Evolutionary conservation across 2,329 filamentous ascomycete species (phyloP).

Genomic region (Aspergillus sp.): DNA sequence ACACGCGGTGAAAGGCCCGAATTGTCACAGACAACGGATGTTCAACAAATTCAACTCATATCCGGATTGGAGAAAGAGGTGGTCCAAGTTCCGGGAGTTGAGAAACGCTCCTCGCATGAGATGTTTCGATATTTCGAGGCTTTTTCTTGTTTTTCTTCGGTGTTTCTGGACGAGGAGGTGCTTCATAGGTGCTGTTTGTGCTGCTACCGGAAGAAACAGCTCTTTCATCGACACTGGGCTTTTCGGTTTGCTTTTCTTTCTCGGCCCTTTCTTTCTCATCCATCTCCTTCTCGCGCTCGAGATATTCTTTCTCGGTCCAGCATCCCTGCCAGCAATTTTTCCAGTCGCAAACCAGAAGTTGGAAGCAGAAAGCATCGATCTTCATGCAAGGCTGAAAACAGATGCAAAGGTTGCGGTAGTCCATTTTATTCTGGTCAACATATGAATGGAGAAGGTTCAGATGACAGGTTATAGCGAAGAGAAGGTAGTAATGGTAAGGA

Average conservation of each 20-base stretch:
- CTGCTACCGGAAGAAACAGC: conserved; percentile 65
- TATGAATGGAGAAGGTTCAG: conserved; percentile 87
- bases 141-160: conserved; percentile 30
- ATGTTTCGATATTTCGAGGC: conserved; percentile 35
- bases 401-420: conserved; percentile 91
- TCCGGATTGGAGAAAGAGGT: conserved; percentile 49
- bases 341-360: conserved; percentile 93
- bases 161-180: conserved; percentile 31
- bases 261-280: conserved; percentile 32
- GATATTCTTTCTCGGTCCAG: conserved; percentile 79
- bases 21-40: neutral
- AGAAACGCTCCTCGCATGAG: conserved; percentile 38
- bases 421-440: conserved; percentile 97
- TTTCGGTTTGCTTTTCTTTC: conserved; percentile 25
- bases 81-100: conserved; percentile 50
- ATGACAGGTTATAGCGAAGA: conserved; percentile 96
- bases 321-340: conserved; percentile 96
- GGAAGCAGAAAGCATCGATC: conserved; percentile 92
- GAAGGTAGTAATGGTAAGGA: conserved; percentile 94
- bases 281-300: conserved; percentile 55
- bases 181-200: conserved; percentile 48
- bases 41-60: conserved; percentile 26
- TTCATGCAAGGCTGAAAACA: conserved; percentile 98
- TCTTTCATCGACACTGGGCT: conserved; percentile 50
- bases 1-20: neutral